Evolutionary conservation across 345 rosid genomes (phyloP).

Genomic region (Linum trigynum): DNA sequence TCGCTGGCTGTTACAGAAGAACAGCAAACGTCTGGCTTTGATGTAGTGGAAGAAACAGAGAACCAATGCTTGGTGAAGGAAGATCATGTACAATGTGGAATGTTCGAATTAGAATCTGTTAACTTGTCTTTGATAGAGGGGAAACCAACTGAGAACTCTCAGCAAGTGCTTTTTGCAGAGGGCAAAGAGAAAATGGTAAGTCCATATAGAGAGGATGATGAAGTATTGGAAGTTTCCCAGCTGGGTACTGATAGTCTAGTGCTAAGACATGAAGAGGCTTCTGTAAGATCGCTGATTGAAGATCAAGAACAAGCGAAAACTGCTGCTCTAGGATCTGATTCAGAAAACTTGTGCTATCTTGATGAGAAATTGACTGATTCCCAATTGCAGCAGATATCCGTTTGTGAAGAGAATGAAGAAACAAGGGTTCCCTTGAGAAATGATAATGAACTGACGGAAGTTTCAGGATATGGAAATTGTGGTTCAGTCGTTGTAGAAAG

Average conservation of each 20-base stretch:
- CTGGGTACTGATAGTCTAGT: not conserved
- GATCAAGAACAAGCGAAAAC: not conserved
- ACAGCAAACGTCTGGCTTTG: not conserved
- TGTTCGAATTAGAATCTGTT: too few species aligned
- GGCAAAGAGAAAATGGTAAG: not conserved
- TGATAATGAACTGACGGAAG: conserved; percentile 8
- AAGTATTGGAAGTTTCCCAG: not conserved
- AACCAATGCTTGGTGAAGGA: not conserved
- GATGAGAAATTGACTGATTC: too few species aligned
- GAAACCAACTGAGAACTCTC: not conserved
- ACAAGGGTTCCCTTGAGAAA: conserved; percentile 2
- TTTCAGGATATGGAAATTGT: conserved; percentile 6
- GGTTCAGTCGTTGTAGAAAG: not conserved
- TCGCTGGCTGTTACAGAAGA: not conserved
- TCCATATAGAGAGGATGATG: not conserved
- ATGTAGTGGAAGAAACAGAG: conserved; percentile 10
- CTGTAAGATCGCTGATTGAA: not conserved
- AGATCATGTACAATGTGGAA: too few species aligned
- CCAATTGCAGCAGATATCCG: not conserved
- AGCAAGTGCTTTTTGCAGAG: not conserved
- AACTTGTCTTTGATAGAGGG: too few species aligned
- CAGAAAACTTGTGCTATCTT: not conserved
- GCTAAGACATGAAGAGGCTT: not conserved
- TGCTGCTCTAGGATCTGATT: not conserved
- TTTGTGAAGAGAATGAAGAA: conserved; percentile 10